Evolutionary conservation across 169 alveolate species (phyloP), one percentile per base, ranked within the genome.

Genomic region (Babesia bigemina): DNA sequence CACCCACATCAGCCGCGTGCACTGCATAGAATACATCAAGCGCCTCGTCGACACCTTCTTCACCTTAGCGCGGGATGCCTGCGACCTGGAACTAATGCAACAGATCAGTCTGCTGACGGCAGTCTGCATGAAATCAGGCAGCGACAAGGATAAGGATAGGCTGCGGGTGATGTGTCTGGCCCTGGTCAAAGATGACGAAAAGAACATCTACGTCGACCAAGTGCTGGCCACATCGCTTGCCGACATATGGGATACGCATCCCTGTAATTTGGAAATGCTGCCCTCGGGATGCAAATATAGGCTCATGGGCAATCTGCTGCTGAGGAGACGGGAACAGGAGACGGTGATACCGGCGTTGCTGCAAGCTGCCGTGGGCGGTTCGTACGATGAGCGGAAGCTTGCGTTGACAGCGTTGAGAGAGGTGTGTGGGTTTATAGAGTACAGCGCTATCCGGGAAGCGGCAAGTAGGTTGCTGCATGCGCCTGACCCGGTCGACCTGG

Each of bases 151-250:
- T 11, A 21, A 24, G 24, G 17, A n/a, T 4, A 36, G 11, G 42
- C 70, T 79, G 39, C 4, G 10, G 49, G 52, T 24, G 49, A 16
- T 19, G 6, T 66, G 75, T 13, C 4, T 57, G 9, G 36, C 12
- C 21, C 45, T 63, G 0, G 55, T 67, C n/a, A 69, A 70, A 28
- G 8, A 26, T 2, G 22, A 44, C 16, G 33, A 59, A 13, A 52
- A 24, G n/a, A 61, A 60, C 17, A 69, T 79, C 4, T 79, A 79
- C 56, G 66, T 71, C 33, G 24, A 14, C 49, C 75, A 79, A 6
- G 71, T 47, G 8, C 42, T 70, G 12, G 33, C 75, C 22, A 19
- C 50, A 26, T 11, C 70, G 24, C 53, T 72, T 28, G 49, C 78
- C 17, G 67, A 60, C 0, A 9, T 79, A 39, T 79, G 87, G 87